Evolutionary conservation across 768 basidiomycete species (phyloP), one percentile per base, ranked within the genome.

Genomic region (Pleurotus salmoneostramineus): DNA sequence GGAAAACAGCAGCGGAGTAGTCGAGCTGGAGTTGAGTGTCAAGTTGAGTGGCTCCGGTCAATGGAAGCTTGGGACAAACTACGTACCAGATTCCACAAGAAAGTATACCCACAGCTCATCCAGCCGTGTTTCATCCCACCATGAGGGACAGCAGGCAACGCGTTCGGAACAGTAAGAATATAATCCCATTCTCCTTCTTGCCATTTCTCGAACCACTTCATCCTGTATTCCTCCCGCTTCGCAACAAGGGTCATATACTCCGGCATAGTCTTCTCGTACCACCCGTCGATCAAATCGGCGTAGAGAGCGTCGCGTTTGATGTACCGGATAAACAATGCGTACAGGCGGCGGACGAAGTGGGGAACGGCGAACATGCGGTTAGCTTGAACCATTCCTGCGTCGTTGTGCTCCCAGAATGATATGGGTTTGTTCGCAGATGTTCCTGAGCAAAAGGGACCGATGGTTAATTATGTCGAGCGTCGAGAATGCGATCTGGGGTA

Each of bases 1-100:
- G 87, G 43, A 87, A 68, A 4, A 84, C 82, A 6, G 84, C 83
- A 1, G 83, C 83, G 21, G 77, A 66, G 60, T 73, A 77, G 61
- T 84, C 83, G 7, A 81, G 68, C 79, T 77, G 21, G 21, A 27
- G 21, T 27, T 27, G 21, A 32, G 11, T 12, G 27, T 27, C 37
- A 21, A 45, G 31, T 27, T 42, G 35, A 35, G 17, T 36, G 35
- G 56, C 35, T 44, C 32, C 58, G 56, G 35, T 1, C 40, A 27
- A 33, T 46, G 11, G 5, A 33, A 12, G 27, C 32, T 49, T 8
- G 32, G 31, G 50, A 50, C 21, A 56, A 10, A 3, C 33, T 15
- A 65, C 79, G 56, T 46, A 83, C 84, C 59, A 87, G 58, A 60
- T 88, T 87, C 65, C 83, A 89, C 43, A 88, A 58, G 59, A 85